phyloP scores from a whole-genome alignment of 495 filamentous ascomycete species.

The Hypoxylon rickii region DNA sequence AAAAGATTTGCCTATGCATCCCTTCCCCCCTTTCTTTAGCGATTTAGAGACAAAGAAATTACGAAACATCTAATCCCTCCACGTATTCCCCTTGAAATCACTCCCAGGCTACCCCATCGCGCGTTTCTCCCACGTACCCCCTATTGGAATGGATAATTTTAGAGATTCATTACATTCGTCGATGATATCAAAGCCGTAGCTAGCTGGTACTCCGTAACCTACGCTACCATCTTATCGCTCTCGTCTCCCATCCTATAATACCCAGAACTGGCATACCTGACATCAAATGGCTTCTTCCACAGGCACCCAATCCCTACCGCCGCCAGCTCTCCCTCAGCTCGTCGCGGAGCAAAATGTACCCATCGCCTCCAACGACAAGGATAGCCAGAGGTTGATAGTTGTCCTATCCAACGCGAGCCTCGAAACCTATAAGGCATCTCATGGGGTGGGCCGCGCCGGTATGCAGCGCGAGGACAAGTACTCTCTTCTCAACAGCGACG shows the following conservation, averaged over 20 bases:
- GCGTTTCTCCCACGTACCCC: too few relatives aligned
- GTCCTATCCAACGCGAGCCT: slow-evolving; percentile 96
- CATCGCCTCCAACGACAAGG: slow-evolving; percentile 83
- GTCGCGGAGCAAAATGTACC: slow-evolving; percentile 90
- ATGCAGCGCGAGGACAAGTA: slow-evolving; percentile 86
- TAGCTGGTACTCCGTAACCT: too few relatives aligned
- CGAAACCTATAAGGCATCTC: slow-evolving; percentile 90
- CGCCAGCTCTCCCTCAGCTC: slow-evolving; percentile 84
- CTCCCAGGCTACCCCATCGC: slow-evolving; percentile 16
- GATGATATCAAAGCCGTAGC: too few relatives aligned
- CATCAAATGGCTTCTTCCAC: slow-evolving; percentile 31
- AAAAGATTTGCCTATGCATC: slow-evolving; percentile 22
- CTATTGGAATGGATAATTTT: too few relatives aligned
- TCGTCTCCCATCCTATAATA: neutral
- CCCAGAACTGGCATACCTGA: slow-evolving; percentile 12
- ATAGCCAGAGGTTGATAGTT: slow-evolving; percentile 88
- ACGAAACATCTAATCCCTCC: neutral
- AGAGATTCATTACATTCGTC: too few relatives aligned
- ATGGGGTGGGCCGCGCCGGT: slow-evolving; percentile 61
- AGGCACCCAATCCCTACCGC: slow-evolving; percentile 90
- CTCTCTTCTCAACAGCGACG: slow-evolving; percentile 94
- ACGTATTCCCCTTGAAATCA: slow-evolving; percentile 19
- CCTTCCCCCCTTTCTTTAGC: slow-evolving; percentile 1
- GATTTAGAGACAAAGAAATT: too few relatives aligned
- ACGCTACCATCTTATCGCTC: too few relatives aligned